Evolutionary conservation across 176 grass and related monocot species (phyloP), one percentile per base, ranked within the genome.

Genomic region (Poa annua): DNA sequence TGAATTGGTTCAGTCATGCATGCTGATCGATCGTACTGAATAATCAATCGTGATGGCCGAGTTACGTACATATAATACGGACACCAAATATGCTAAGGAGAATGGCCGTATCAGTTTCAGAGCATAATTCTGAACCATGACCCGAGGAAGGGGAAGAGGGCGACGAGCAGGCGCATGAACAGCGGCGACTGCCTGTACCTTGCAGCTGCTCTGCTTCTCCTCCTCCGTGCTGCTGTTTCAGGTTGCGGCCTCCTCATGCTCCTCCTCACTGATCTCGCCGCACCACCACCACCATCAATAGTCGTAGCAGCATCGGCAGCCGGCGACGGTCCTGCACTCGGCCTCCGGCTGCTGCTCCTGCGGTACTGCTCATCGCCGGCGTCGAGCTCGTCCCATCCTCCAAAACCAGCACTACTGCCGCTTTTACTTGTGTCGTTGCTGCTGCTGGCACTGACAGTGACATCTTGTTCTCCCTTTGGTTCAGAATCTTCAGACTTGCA

Each of bases 81-180:
- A 56, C 53, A 56, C 21, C 53, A 56, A 57, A 22, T 57, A 22
- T 57, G 55, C 8, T 22, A 24, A 56, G 52, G 1, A 19, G 52
- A 54, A 54, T 54, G 53, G 53, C 2, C 21, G 54, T 57, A 10
- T 8, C 21, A 25, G 21, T 60, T 5, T 91, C 57, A 97, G 22
- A 94, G 74, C 57, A 97, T 19, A 29, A 73, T 84, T 74, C 86
- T 87, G 75, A 92, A 94, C 94, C 94, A 97, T 74, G 92, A 97
- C 8, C 89, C 94, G 48, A 97, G 67, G 88, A 97, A 94, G 5
- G 94, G 94, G 61, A 97, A 97, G 80, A 94, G 75, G 41, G 94
- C 94, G 41, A 97, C 78, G 74, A 97, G 56, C 75, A 97, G 49
- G 29, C 94, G 83, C 92, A 92, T 78, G 9, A 94, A 61, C 74